Evolutionary conservation across 768 basidiomycete genomes (phyloP).

Genomic region (Tulasnella sp.): DNA sequence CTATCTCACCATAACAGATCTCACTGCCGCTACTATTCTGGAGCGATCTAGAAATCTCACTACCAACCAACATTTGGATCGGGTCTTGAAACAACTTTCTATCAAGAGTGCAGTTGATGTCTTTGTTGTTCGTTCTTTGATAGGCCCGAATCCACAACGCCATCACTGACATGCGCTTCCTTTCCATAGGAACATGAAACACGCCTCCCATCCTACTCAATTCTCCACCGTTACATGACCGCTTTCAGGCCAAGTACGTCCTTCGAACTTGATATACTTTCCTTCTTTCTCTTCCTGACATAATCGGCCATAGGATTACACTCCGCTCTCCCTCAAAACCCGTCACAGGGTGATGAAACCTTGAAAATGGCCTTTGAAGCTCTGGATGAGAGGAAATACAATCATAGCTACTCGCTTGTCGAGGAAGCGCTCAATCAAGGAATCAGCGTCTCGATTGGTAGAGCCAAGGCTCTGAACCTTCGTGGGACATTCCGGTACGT

Average conservation of each 20-base stretch:
- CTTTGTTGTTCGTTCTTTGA: too few relatives aligned
- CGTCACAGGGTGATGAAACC: conserved; percentile 71
- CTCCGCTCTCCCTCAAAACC: conserved; percentile 58
- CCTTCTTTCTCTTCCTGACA: not conserved
- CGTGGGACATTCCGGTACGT: conserved; percentile 90
- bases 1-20: conserved; percentile 43
- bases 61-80: conserved; percentile 72
- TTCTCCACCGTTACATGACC: conserved; percentile 90
- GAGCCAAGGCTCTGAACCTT: conserved; percentile 82
- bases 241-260: conserved; percentile 85
- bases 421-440: conserved; percentile 83
- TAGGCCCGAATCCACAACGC: too few relatives aligned
- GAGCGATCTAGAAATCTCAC: conserved; percentile 79
- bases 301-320: conserved; percentile 37
- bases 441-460: conserved; percentile 56
- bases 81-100: conserved; percentile 40
- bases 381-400: conserved; percentile 70
- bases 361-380: conserved; percentile 71
- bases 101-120: too few relatives aligned
- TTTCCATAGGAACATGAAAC: conserved; percentile 50
- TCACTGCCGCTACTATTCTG: conserved; percentile 90
- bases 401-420: conserved; percentile 62
- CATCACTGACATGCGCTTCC: not conserved
- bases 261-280: conserved; percentile 25
- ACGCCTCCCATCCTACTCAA: conserved; percentile 75